Evolutionary conservation across 768 basidiomycete genomes (phyloP).

Genomic region (Candolleomyces efflorescens): DNA sequence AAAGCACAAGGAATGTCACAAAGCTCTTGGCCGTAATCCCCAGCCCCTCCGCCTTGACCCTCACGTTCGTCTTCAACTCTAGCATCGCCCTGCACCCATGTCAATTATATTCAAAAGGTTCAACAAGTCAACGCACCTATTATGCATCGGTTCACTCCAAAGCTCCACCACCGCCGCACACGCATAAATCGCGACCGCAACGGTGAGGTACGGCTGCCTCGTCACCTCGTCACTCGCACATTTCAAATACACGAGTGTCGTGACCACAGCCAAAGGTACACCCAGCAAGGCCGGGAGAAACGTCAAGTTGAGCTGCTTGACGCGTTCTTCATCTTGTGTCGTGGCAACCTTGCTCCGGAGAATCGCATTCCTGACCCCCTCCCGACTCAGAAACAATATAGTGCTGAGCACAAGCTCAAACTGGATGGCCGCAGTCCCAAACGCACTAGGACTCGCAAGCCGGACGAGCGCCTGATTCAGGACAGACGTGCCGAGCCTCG

Average conservation of each 20-base stretch:
- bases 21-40: constrained; percentile 75
- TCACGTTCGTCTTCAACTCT: constrained; percentile 59
- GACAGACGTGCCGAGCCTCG: constrained; percentile 79
- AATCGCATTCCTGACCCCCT: constrained; percentile 85
- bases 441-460: constrained; percentile 77
- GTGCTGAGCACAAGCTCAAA: constrained; percentile 90
- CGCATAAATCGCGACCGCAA: constrained; percentile 67
- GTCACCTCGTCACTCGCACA: constrained; percentile 51
- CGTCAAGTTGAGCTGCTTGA: constrained; percentile 39
- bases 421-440: constrained; percentile 89
- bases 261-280: constrained; percentile 53
- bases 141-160: constrained; percentile 78
- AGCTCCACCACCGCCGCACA: constrained; percentile 75
- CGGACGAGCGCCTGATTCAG: constrained; percentile 88
- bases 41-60: constrained; percentile 83
- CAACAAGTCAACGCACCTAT: constrained; percentile 43
- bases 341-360: constrained; percentile 43
- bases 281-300: constrained; percentile 69
- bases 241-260: constrained; percentile 49
- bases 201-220: constrained; percentile 59
- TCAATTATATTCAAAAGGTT: not conserved
- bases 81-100: constrained; percentile 50
- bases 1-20: constrained; percentile 63
- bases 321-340: not conserved
- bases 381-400: constrained; percentile 89